phyloP scores from a whole-genome alignment of 169 alveolate genomes.

The Perkinsus chesapeaki region DNA sequence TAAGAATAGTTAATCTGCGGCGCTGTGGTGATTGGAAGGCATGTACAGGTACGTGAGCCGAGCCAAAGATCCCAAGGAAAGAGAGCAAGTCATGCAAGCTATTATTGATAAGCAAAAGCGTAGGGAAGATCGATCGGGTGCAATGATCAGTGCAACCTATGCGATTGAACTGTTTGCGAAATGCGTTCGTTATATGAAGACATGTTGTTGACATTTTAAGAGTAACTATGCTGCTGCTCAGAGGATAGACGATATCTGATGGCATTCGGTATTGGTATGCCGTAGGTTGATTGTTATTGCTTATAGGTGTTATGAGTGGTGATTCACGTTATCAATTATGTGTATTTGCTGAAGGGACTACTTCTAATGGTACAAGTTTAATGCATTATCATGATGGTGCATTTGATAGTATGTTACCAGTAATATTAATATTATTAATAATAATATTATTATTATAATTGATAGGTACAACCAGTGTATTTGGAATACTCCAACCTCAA shows the following conservation, averaged over 20 bases:
- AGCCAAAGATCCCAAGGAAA: background rate
- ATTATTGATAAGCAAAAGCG: background rate
- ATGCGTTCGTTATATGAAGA: background rate
- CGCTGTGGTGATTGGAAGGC: background rate
- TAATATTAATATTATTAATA: background rate
- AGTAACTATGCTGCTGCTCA: no score
- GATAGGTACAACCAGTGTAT: background rate
- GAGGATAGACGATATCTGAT: no score
- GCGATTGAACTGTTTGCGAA: no score
- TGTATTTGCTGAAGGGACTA: background rate
- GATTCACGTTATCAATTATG: background rate
- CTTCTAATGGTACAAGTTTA: background rate
- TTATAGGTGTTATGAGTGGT: background rate
- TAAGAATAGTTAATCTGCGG: background rate
- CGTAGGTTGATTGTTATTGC: background rate
- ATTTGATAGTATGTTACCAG: background rate
- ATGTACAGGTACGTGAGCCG: background rate
- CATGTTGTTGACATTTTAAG: no score
- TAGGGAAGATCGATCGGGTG: background rate
- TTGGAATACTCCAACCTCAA: background rate
- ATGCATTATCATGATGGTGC: background rate
- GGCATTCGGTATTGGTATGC: no score
- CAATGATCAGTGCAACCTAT: no score
- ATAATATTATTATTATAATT: background rate
- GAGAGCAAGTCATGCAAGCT: background rate